These are phyloP conservation scores for Phoenix roebelenii DNA, from an alignment of 176 grass and related monocot species.

Conservation along the genomic window DNA sequence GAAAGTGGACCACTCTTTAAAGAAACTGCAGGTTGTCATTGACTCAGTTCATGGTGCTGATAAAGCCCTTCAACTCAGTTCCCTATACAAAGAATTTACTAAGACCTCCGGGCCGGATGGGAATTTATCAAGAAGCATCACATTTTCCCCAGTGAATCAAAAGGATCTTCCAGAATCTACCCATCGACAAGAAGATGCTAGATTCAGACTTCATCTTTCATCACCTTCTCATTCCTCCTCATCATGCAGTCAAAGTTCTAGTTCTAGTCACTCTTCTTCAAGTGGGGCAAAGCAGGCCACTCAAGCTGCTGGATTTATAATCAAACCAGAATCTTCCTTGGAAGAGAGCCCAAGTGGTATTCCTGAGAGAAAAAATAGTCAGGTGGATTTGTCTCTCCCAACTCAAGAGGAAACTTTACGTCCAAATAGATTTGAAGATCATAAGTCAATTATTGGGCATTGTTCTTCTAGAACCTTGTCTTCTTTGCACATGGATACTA, in stretches of 20 bases:
- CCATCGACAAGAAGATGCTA: slow-evolving; percentile 19
- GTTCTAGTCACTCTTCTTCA: slow-evolving; percentile 48
- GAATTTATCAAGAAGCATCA: slow-evolving; percentile 39
- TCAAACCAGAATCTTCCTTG: slow-evolving; percentile 23
- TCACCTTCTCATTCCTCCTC: slow-evolving; percentile 51
- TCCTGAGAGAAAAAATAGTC: slow-evolving; percentile 33
- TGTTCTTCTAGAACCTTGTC: slow-evolving; percentile 27
- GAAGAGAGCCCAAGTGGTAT: slow-evolving; percentile 25
- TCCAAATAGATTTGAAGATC: slow-evolving; percentile 23
- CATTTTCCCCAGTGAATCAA: slow-evolving; percentile 30
- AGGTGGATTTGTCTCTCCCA: slow-evolving; percentile 30
- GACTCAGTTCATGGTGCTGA: slow-evolving; percentile 90
- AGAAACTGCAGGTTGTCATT: slow-evolving; percentile 79
- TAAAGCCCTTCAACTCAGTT: slow-evolving; percentile 57
- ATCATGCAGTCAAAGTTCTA: slow-evolving; percentile 51
- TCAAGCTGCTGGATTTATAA: slow-evolving; percentile 19
- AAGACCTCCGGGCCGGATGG: slow-evolving; percentile 44
- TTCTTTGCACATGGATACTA: slow-evolving; percentile 24
- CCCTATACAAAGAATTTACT: slow-evolving; percentile 70
- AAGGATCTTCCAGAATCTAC: slow-evolving; percentile 27
- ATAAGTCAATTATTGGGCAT: slow-evolving; percentile 20
- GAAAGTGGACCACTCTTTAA: slow-evolving; percentile 94
- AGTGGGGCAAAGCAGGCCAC: slow-evolving; percentile 33
- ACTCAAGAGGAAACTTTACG: slow-evolving; percentile 24
- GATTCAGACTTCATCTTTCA: slow-evolving; percentile 17